Percentiles rank a stretch among this genome's conserved stretches.
These are phyloP conservation scores for Trifolium dubium DNA, from an alignment of 306 rosid species.

Conservation along the genomic window DNA sequence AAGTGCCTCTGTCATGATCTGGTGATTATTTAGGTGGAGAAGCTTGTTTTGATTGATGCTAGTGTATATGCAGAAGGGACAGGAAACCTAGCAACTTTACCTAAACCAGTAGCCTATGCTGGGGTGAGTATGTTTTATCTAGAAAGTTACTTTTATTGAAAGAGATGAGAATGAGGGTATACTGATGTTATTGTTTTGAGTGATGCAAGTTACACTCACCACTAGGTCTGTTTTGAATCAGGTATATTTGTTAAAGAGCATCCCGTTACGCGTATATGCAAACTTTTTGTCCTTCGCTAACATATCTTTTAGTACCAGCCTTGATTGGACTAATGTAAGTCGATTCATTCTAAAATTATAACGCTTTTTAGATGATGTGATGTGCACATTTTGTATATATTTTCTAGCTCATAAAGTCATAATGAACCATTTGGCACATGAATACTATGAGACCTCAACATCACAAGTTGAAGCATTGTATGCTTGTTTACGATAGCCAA, in stretches of 20 bases:
- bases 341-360: slow-evolving; percentile 19
- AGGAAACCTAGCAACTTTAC: slow-evolving; percentile 70
- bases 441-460: slow-evolving; percentile 13
- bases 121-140: slow-evolving; percentile 62
- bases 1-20: slow-evolving; percentile 31
- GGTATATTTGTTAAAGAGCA: slow-evolving; percentile 79
- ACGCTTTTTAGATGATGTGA: background rate
- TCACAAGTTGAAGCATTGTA: slow-evolving; percentile 25
- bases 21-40: slow-evolving; percentile 78
- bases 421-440: slow-evolving; percentile 11
- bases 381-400: background rate
- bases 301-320: slow-evolving; percentile 54
- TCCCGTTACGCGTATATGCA: slow-evolving; percentile 70
- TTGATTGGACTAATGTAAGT: slow-evolving; percentile 86
- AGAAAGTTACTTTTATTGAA: slow-evolving; percentile 8
- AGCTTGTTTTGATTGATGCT: slow-evolving; percentile 86
- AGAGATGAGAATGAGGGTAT: background rate
- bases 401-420: slow-evolving; percentile 9
- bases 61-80: slow-evolving; percentile 91
- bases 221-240: slow-evolving; percentile 39
- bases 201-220: slow-evolving; percentile 36
- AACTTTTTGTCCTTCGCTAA: slow-evolving; percentile 58
- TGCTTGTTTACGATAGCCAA: slow-evolving; percentile 21
- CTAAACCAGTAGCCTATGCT: slow-evolving; percentile 72
- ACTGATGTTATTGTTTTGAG: background rate